Evolutionary conservation across 306 rosid species (phyloP).

Genomic region (Sindora glabra): DNA sequence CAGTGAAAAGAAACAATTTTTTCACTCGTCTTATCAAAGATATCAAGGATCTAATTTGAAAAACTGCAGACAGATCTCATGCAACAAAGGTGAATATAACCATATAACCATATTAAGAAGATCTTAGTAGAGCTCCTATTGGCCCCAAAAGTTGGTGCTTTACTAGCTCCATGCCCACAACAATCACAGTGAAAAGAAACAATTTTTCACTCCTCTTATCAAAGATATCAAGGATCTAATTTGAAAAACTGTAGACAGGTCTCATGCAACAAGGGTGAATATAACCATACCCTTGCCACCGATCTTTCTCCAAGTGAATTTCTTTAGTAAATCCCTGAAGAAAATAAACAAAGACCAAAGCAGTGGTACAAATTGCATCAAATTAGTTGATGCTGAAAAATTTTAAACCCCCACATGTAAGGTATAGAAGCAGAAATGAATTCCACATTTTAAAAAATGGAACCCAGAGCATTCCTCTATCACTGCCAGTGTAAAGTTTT

Average conservation of each 20-base stretch:
- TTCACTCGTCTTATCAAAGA: neutral
- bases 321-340: constrained; percentile 93
- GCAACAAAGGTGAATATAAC: constrained; percentile 9
- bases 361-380: neutral
- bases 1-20: neutral
- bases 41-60: constrained; percentile 5
- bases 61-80: constrained; percentile 5
- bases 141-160: neutral
- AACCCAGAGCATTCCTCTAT: neutral
- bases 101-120: no score
- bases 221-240: constrained; percentile 1
- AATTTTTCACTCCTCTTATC: neutral
- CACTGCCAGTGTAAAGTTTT: neutral
- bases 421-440: no score
- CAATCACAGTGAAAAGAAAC: neutral
- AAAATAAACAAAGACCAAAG: constrained; percentile 10
- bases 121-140: no score
- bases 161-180: neutral
- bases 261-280: constrained; percentile 6
- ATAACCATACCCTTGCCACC: constrained; percentile 92
- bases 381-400: neutral
- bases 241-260: constrained; percentile 5
- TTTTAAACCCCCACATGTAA: neutral
- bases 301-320: constrained; percentile 89
- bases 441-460: neutral